These are phyloP conservation scores for Globisporangium splendens DNA, from an alignment of 352 stramenopile genomes.

Conservation along the genomic window DNA sequence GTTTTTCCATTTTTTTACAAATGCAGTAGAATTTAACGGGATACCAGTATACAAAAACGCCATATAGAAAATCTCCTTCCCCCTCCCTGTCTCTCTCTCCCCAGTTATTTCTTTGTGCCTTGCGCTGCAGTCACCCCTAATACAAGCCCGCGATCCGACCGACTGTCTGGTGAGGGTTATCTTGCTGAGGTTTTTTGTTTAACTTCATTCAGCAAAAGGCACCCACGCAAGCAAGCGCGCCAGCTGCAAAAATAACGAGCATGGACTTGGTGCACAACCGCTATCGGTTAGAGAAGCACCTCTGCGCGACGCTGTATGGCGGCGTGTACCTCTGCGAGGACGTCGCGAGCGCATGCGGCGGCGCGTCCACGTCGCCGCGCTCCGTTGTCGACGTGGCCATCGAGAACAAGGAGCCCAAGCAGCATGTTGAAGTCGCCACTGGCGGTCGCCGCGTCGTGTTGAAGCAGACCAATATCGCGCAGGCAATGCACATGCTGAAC, in stretches of 20 bases:
- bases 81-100: no score
- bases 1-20: no score
- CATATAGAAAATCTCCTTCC: no score
- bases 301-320: constrained; percentile 46
- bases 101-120: no score
- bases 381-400: constrained; percentile 7
- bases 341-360: neutral
- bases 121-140: no score
- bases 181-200: no score
- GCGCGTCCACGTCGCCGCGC: neutral
- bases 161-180: no score
- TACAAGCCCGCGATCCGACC: no score
- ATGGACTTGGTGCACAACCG: constrained; percentile 22
- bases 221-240: neutral
- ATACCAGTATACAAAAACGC: no score
- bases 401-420: neutral
- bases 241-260: no score
- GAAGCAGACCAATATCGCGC: constrained; percentile 43
- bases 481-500: constrained; percentile 21
- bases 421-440: no score
- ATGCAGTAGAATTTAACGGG: no score
- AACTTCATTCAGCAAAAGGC: neutral
- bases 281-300: constrained; percentile 26
- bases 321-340: constrained; percentile 46
- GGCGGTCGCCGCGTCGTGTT: constrained; percentile 27